These are phyloP conservation scores for Naematelia aurantialba DNA, from an alignment of 768 basidiomycete genomes.

Conservation along the genomic window DNA sequence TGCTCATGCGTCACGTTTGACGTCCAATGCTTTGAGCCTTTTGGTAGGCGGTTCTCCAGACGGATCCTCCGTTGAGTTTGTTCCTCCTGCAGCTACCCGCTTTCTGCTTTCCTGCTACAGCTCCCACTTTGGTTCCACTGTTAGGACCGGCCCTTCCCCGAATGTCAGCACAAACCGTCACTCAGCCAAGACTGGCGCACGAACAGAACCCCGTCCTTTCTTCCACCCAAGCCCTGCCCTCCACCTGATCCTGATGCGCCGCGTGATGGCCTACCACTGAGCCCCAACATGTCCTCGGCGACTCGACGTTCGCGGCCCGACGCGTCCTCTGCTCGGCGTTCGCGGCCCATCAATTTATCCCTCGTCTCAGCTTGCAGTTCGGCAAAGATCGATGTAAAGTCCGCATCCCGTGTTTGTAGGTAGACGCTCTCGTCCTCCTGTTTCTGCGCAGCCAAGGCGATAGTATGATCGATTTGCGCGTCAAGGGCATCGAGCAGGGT, in stretches of 20 bases:
- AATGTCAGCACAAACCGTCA: not conserved
- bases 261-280: not conserved
- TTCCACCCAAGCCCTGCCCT: not conserved
- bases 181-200: not conserved
- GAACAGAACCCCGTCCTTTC: not conserved
- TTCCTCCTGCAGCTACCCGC: no score
- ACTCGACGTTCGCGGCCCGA: not conserved
- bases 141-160: not conserved
- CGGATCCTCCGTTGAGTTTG: no score
- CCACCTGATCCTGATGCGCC: not conserved
- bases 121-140: no score
- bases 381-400: not conserved
- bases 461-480: not conserved
- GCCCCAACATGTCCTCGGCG: not conserved
- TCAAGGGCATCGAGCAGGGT: not conserved
- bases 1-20: no score
- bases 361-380: no score
- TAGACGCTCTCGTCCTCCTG: not conserved
- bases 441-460: not conserved
- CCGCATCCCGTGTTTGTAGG: not conserved
- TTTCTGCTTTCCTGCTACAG: no score
- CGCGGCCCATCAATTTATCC: not conserved
- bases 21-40: no score
- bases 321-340: no score
- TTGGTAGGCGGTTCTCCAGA: no score